phyloP scores from a whole-genome alignment of 208 protist species.

The Trypanosoma brucei region DNA sequence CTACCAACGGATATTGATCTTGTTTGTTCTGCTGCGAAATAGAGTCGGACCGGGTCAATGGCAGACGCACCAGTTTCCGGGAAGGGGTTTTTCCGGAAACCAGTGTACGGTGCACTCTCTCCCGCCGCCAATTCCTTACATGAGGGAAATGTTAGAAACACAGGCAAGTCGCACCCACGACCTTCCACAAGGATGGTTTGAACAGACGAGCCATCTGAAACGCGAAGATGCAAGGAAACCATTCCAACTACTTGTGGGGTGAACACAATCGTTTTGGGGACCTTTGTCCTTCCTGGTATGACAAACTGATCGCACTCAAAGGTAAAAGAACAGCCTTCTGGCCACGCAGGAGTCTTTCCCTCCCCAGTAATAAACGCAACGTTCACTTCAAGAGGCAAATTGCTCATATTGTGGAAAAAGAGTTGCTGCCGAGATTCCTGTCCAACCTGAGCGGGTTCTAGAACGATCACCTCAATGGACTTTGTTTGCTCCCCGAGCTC shows the following conservation, averaged over 20 bases:
- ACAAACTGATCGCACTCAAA: conserved; percentile 37
- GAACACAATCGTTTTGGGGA: conserved; percentile 24
- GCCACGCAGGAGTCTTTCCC: conserved; percentile 15
- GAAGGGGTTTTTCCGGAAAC: conserved; percentile 9
- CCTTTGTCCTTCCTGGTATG: conserved; percentile 31
- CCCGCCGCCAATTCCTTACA: background rate
- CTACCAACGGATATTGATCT: conserved; percentile 45
- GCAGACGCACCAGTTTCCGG: conserved; percentile 9
- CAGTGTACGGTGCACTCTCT: conserved; percentile 1
- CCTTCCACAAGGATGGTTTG: conserved; percentile 32
- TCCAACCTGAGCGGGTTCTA: conserved; percentile 34
- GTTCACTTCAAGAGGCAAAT: conserved; percentile 52
- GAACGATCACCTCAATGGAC: conserved; percentile 25
- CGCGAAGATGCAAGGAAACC: conserved; percentile 12
- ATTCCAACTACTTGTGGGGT: conserved; percentile 27
- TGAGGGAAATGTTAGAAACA: conserved; percentile 36
- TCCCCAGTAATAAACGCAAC: conserved; percentile 20
- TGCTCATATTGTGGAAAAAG: conserved; percentile 50
- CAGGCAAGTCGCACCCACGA: conserved; percentile 17
- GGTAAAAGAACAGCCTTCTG: conserved; percentile 38
- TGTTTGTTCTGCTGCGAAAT: conserved; percentile 36
- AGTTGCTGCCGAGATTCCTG: conserved; percentile 24
- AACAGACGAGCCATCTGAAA: conserved; percentile 39
- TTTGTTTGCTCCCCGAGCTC: conserved; percentile 14
- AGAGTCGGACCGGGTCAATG: conserved; percentile 32